These are phyloP conservation scores for Eucalyptus curtisii DNA, from an alignment of 345 rosid species.

Conservation along the genomic window DNA sequence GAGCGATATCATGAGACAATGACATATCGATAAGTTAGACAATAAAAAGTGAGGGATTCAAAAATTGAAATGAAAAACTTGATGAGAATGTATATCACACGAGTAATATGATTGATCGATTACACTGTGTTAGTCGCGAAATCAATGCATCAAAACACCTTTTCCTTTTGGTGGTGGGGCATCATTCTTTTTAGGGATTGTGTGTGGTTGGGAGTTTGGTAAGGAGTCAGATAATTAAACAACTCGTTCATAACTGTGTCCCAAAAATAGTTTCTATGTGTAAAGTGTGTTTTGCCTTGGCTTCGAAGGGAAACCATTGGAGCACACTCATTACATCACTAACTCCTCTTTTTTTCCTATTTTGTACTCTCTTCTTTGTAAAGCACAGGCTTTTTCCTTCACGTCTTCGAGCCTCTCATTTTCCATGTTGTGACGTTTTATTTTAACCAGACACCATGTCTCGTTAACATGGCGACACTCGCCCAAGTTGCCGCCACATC, in stretches of 20 bases:
- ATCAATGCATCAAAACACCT: not conserved
- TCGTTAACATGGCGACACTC: not conserved
- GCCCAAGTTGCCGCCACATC: not conserved
- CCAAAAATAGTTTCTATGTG: not conserved
- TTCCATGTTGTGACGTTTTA: not conserved
- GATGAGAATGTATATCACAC: not conserved
- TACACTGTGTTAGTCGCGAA: fast-evolving
- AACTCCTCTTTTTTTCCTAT: not conserved
- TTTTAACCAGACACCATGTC: not conserved
- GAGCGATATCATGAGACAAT: not conserved
- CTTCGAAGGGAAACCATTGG: not conserved
- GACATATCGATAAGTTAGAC: not conserved
- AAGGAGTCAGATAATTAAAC: not conserved
- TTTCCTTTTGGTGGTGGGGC: not conserved
- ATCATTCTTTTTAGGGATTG: not conserved
- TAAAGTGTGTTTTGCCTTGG: not conserved
- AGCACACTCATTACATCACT: not conserved
- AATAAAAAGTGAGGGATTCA: not conserved
- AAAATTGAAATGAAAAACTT: not conserved
- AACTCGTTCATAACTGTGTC: not conserved
- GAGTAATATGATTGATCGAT: not conserved
- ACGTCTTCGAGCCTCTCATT: not conserved
- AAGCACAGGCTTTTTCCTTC: not conserved
- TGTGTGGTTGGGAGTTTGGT: not conserved
- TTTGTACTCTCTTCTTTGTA: not conserved